phyloP scores from a whole-genome alignment of 2,329 filamentous ascomycete species.

The Acephala macrosclerotiorum region DNA sequence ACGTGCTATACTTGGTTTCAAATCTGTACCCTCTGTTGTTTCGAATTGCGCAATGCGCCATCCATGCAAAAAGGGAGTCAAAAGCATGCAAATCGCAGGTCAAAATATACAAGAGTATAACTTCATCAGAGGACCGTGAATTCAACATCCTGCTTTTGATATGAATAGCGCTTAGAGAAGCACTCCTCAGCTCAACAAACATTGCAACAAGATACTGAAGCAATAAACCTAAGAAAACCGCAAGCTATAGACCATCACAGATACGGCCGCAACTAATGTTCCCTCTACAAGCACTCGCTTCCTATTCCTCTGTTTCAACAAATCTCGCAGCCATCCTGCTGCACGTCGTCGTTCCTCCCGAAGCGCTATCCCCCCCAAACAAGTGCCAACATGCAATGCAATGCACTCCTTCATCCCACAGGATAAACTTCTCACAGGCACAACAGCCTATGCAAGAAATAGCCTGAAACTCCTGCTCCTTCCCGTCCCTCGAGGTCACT shows the following conservation, averaged over 20 bases:
- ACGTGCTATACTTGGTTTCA: too few species aligned
- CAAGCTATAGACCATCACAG: neutral
- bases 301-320: neutral
- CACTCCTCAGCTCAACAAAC: neutral
- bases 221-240: neutral
- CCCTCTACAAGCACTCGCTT: neutral
- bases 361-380: neutral
- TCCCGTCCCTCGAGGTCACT: neutral
- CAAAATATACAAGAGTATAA: too few species aligned
- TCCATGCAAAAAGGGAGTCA: too few species aligned
- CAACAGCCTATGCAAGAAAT: neutral
- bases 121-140: too few species aligned
- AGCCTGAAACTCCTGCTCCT: constrained; percentile 2
- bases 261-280: neutral
- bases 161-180: too few species aligned
- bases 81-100: too few species aligned
- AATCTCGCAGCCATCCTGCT: neutral
- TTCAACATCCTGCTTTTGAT: neutral
- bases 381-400: neutral
- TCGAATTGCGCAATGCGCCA: too few species aligned
- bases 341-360: neutral
- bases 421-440: constrained; percentile 5
- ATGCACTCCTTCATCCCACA: neutral
- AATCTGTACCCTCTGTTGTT: too few species aligned
- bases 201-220: neutral